Base-by-base conservation (phyloP, 805 yeast genomes). In the Schwanniomyces occidentalis region DNA sequence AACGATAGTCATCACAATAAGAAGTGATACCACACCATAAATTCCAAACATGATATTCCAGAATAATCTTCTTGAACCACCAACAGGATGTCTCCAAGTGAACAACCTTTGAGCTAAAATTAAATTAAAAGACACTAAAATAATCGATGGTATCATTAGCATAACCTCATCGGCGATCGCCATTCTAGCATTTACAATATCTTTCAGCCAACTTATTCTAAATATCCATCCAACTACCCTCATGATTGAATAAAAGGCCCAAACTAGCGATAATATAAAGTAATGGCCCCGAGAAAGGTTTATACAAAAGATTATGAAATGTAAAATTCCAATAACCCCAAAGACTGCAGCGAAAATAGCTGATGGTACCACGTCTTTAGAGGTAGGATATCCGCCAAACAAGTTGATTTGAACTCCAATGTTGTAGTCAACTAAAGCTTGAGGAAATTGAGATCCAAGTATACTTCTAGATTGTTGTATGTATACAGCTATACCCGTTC, bases 21-120 rank as follows among this genome's bases (percentile, higher is more conserved):
- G 67, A 5, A 73, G 80, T 16, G 69, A 35, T 17, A 84, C 88
- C 31, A 80, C 46, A 6, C 59, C 45, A 50, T 84, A 83, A 23
- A 78, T 45, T 3, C 56, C 26, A 28, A 70, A 51, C 82, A 83
- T 75, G 18, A 60, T 33, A 21, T 41, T 40, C 75, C 80, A 75
- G 48, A 83, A 77, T 22, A 63, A 39, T 37, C 56, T 62, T 27
- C 72, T 55, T 14, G 76, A 69, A 24, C 89, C 90, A 8, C 79
- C 71, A 33, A 76, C 79, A 6, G 91, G 90, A 52, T 84, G 90
- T 54, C 82, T 68, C 85, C 88, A 82, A 5, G 87, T 80, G 58
- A 82, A 81, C 15, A 83, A 63, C 53, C 91, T 73, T 54, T 82
- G 89, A 4, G 85, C 86, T 34, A 84, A 59, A 15, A 82, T 73